A percentile compares a stretch with the other conserved stretches of the same genome.
Evolutionary conservation across 2,329 filamentous ascomycete genomes (phyloP).

Genomic region (Nemania serpens): DNA sequence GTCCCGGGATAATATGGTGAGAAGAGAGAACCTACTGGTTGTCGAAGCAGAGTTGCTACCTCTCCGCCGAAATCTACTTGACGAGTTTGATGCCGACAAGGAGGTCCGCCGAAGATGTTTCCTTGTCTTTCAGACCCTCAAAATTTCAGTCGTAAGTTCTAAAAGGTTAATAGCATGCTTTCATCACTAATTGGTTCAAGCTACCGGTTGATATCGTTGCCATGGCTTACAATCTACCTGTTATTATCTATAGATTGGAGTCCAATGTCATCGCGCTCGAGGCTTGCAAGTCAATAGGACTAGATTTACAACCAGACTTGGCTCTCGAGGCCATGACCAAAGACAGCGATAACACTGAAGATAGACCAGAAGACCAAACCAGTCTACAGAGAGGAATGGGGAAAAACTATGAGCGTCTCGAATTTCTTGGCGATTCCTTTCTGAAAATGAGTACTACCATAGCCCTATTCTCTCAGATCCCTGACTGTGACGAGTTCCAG

Average conservation of each 20-base stretch:
- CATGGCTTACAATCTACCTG: conserved; percentile 77
- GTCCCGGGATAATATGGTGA: conserved; percentile 55
- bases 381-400: conserved; percentile 87
- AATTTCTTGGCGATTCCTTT: conserved; percentile 92
- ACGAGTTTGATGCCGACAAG: conserved; percentile 63
- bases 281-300: conserved; percentile 66
- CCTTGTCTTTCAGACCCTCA: conserved; percentile 76
- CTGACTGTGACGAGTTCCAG: conserved; percentile 79
- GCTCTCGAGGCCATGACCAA: conserved; percentile 93
- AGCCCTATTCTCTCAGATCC: conserved; percentile 76
- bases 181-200: conserved; percentile 46
- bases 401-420: conserved; percentile 90
- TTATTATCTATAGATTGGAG: conserved; percentile 83
- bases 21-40: conserved; percentile 77
- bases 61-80: conserved; percentile 82
- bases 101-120: conserved; percentile 59
- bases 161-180: neutral
- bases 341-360: conserved; percentile 82
- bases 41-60: conserved; percentile 74
- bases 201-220: conserved; percentile 71
- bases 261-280: conserved; percentile 80
- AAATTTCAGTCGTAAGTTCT: conserved; percentile 71
- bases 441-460: conserved; percentile 96
- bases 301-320: conserved; percentile 68
- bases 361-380: conserved; percentile 68